Evolutionary conservation across 2,329 filamentous ascomycete genomes (phyloP).

Genomic region (Penicillium psychrosexuale): DNA sequence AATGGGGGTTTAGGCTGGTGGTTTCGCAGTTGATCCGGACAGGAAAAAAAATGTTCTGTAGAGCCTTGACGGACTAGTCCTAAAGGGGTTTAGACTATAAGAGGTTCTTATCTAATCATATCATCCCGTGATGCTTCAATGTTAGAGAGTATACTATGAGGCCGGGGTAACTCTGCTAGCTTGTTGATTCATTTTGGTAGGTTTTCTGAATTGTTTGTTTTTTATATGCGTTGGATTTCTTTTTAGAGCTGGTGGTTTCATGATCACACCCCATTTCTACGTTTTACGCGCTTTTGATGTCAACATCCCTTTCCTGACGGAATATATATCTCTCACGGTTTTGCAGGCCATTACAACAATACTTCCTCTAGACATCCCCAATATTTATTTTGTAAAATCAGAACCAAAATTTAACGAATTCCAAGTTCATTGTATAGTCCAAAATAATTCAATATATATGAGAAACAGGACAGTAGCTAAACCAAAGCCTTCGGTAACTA

Average conservation of each 20-base stretch:
- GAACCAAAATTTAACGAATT: not conserved
- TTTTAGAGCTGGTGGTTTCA: too few species aligned
- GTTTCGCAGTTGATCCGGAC: constrained; percentile 29
- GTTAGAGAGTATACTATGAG: not conserved
- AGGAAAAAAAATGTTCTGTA: constrained; percentile 46
- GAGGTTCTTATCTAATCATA: constrained; percentile 35
- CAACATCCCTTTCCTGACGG: too few species aligned
- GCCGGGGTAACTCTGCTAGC: not conserved
- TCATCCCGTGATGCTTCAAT: constrained; percentile 4
- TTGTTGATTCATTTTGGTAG: not conserved
- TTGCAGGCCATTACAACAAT: too few species aligned
- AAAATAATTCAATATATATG: not conserved
- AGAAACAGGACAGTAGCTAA: not conserved
- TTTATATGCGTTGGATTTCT: rapidly evolving
- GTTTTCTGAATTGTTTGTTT: not conserved
- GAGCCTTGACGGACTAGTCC: constrained; percentile 34
- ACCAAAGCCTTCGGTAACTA: not conserved
- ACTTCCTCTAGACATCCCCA: not conserved
- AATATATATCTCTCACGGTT: not conserved
- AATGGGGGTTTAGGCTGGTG: constrained; percentile 28
- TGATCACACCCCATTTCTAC: not conserved
- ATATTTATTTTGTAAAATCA: not conserved
- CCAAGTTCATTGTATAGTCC: too few species aligned
- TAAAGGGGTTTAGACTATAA: constrained; percentile 25
- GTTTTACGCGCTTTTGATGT: not conserved